phyloP scores from a whole-genome alignment of 1,139 yeast genomes.

The Blastobotrys illinoisensis region DNA sequence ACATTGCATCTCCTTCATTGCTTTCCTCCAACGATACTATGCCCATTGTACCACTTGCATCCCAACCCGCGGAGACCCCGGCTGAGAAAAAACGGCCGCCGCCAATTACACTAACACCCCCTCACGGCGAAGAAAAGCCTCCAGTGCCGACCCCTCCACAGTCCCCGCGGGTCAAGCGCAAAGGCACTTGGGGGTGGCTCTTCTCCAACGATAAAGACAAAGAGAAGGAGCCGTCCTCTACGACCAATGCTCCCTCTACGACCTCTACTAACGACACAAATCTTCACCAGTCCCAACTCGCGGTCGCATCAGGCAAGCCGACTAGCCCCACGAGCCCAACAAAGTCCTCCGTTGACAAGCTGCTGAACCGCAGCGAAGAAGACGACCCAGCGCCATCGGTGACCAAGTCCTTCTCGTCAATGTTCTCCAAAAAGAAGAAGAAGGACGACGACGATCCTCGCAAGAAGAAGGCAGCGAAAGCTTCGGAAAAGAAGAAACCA shows the following conservation, averaged over 20 bases:
- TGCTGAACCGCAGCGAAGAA: slow-evolving; percentile 12
- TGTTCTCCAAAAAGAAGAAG: slow-evolving; percentile 21
- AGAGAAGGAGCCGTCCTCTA: slow-evolving; percentile 4
- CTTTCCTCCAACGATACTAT: neutral
- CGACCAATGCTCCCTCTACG: slow-evolving; percentile 4
- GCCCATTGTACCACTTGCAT: slow-evolving; percentile 5
- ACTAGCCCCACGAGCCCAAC: neutral
- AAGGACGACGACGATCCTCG: slow-evolving; percentile 15
- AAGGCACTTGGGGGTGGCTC: slow-evolving; percentile 26
- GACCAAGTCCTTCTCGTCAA: slow-evolving; percentile 17
- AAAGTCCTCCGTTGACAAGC: slow-evolving; percentile 15
- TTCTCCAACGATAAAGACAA: slow-evolving; percentile 12
- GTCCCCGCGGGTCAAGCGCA: slow-evolving; percentile 13
- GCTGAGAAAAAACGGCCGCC: neutral
- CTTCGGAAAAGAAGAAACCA: slow-evolving; percentile 10
- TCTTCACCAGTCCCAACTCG: neutral
- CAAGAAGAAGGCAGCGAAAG: slow-evolving; percentile 12
- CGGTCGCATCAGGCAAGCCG: slow-evolving; percentile 1
- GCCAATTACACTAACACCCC: neutral
- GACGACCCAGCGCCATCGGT: slow-evolving; percentile 11
- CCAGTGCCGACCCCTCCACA: slow-evolving; percentile 3
- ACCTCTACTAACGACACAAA: slow-evolving; percentile 3
- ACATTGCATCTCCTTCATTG: neutral
- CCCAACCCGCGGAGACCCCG: neutral
- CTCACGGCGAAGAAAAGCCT: neutral